phyloP scores from a whole-genome alignment of 116 monocot genomes.

The Trichopus zeylanicus region DNA sequence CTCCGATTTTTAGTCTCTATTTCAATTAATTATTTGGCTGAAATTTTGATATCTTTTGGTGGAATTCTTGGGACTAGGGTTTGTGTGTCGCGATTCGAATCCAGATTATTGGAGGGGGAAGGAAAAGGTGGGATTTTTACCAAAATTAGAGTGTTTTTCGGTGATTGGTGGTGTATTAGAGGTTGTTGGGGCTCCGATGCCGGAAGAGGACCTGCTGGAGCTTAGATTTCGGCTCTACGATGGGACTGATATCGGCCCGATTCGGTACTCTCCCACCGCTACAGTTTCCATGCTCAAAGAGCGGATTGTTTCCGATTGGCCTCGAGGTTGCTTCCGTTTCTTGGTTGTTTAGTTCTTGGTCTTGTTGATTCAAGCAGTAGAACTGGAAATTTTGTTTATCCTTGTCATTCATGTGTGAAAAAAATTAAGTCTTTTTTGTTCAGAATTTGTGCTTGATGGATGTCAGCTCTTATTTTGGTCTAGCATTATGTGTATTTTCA shows the following conservation, averaged over 20 bases:
- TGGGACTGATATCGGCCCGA: conserved; percentile 19
- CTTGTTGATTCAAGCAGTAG: neutral
- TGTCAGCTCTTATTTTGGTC: too few species aligned
- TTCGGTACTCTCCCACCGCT: conserved; percentile 9
- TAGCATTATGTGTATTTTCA: too few species aligned
- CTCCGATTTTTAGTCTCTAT: neutral
- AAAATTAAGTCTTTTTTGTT: neutral
- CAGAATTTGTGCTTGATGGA: too few species aligned
- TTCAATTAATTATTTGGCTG: neutral
- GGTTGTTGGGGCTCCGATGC: conserved; percentile 2
- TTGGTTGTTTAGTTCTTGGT: neutral
- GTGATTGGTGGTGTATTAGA: neutral
- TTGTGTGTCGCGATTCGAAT: neutral
- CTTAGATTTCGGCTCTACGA: conserved; percentile 16
- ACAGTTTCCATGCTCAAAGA: conserved; percentile 17
- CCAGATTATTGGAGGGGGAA: too few species aligned
- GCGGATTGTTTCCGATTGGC: conserved; percentile 15
- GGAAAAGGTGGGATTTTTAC: neutral
- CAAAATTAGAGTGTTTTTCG: neutral
- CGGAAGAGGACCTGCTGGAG: conserved; percentile 18
- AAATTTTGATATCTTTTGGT: neutral
- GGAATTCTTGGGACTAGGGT: neutral
- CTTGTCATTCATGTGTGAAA: neutral
- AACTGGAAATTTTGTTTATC: neutral
- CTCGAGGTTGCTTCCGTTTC: conserved; percentile 8